Evolutionary conservation across 2,329 filamentous ascomycete species (phyloP).

Genomic region (Fusarium staphyleae): DNA sequence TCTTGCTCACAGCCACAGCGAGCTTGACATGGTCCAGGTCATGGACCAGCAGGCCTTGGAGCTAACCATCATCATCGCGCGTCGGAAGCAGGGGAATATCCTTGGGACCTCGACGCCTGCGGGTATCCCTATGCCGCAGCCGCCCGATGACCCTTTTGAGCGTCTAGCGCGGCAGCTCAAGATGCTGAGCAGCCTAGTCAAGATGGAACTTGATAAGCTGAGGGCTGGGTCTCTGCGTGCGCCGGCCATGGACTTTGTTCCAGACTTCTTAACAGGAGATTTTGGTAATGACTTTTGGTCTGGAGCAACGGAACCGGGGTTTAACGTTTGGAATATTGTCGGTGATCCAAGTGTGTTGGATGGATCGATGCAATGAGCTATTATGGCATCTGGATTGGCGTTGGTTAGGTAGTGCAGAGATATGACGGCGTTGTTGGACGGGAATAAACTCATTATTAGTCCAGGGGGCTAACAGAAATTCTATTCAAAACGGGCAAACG

Average conservation of each 20-base stretch:
- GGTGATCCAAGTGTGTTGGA: slow-evolving; percentile 40
- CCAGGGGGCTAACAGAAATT: neutral
- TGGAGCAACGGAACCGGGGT: slow-evolving; percentile 31
- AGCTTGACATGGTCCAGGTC: slow-evolving; percentile 44
- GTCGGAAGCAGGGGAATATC: slow-evolving; percentile 40
- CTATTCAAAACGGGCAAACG: slow-evolving; percentile 8
- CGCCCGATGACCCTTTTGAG: slow-evolving; percentile 45
- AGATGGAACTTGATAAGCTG: slow-evolving; percentile 42
- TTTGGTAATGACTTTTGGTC: slow-evolving; percentile 40
- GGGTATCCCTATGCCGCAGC: slow-evolving; percentile 13
- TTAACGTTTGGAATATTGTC: slow-evolving; percentile 41
- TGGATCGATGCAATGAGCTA: slow-evolving; percentile 11
- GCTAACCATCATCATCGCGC: slow-evolving; percentile 41
- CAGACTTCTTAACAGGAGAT: slow-evolving; percentile 36
- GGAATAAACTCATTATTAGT: neutral
- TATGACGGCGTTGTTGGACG: neutral
- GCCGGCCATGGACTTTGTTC: slow-evolving; percentile 29
- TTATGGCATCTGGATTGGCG: neutral
- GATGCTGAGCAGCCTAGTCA: slow-evolving; percentile 43
- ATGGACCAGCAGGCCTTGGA: slow-evolving; percentile 43
- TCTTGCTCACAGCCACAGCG: slow-evolving; percentile 44
- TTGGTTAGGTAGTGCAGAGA: neutral
- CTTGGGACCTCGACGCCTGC: slow-evolving; percentile 14
- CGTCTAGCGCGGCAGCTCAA: slow-evolving; percentile 44
- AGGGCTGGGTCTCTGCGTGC: slow-evolving; percentile 31